Base-by-base conservation (phyloP, 495 filamentous ascomycete genomes). In the Hyaloscypha finlandica region DNA sequence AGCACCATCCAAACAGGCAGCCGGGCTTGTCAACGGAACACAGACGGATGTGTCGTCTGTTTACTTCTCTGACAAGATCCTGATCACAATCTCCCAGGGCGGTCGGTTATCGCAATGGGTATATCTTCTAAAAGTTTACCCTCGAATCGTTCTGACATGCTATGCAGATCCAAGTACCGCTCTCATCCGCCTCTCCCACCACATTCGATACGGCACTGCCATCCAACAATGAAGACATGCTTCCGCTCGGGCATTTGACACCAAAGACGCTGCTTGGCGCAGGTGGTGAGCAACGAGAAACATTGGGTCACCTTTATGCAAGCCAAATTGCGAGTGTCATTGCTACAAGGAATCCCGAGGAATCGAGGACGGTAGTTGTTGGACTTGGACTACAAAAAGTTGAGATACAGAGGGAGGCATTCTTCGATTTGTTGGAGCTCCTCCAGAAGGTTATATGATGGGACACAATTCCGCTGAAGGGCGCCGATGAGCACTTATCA, bases 21-120 rank as follows among this genome's bases (percentile, higher is more conserved):
- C 85, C 12, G 88, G 89, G 25, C 68, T 80, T 33, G 83, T 97
- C 45, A 84, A 88, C 69, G 89, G 87, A 11, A 77, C 89, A 51
- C 76, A 81, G 19, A 99, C 95, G 4, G 87, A 92, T 70, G 87
- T 91, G 55, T 87, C 85, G 59, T 82, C 80, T 8, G 78, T 91
- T 42, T 85, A 80, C 70, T 97, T 98, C 80, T 87, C 89, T 12
- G 95, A 99, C 81, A 96, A 92, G 76, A 96, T 99, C 75, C 80
- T 99, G 73, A 78, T 99, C 53, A 97, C 93, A 0, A 85, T 99
- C 65, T 91, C 91, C 4, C 94, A 97, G 76, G 84, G 86, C 65
- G 95, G 94, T 51, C 85, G 91, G 69, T 80, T 97, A 42, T 90
- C 91, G 9, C 95, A 98, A 80, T 99, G 95, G 95, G 93, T 97